phyloP scores from a whole-genome alignment of 140 eudicot genomes.

The Eryngium alpinum region DNA sequence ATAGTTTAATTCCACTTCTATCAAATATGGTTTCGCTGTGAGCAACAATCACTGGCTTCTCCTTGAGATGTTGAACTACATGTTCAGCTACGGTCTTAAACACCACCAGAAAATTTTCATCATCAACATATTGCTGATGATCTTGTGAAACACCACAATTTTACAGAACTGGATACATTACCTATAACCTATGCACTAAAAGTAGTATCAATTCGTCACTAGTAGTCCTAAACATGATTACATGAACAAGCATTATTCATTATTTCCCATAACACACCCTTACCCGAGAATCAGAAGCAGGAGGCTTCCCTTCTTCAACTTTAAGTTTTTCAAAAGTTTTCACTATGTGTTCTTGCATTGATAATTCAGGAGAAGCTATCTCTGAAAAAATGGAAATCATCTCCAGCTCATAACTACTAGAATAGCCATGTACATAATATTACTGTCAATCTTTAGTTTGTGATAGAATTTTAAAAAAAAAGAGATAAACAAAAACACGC shows the following conservation, averaged over 20 bases:
- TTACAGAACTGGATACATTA: conserved; percentile 65
- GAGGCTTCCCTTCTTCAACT: conserved; percentile 96
- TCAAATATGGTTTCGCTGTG: conserved; percentile 85
- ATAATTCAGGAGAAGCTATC: conserved; percentile 40
- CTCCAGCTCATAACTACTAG: conserved; percentile 57
- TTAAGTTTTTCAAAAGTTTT: conserved; percentile 75
- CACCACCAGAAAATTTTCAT: conserved; percentile 58
- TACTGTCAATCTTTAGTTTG: no score
- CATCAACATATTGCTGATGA: conserved; percentile 35
- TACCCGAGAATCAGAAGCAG: conserved; percentile 92
- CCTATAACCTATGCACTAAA: conserved; percentile 50
- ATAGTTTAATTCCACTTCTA: conserved; percentile 67
- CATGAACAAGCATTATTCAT: no score
- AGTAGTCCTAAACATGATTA: no score
- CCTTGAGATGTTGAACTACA: conserved; percentile 67
- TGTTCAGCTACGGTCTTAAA: conserved; percentile 47
- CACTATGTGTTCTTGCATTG: conserved; percentile 47
- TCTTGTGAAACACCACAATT: conserved; percentile 26
- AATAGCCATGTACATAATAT: no score
- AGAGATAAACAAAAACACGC: no score
- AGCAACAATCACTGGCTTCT: conserved; percentile 93
- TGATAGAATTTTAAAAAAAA: no score
- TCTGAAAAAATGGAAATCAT: conserved; percentile 55
- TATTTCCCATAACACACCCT: background rate
- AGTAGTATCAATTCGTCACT: background rate